Percentiles rank a stretch among this genome's conserved stretches.
Conservation (phyloP, 768 basidiomycete species). For the Daedaleopsis nitida region DNA sequence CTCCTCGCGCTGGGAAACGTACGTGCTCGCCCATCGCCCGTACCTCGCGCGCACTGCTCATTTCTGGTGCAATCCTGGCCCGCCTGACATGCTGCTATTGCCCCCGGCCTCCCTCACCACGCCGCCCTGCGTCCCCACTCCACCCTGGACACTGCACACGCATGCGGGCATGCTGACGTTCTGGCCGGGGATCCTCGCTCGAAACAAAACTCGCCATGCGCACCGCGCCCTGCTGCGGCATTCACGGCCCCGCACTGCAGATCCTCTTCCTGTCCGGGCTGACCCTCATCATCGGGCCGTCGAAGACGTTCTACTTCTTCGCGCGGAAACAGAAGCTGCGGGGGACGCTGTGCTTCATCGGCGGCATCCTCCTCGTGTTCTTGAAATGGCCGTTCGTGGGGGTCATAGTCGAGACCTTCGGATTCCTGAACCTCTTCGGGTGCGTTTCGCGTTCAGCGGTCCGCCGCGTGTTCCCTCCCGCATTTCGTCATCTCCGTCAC, state of each 20-base stretch:
- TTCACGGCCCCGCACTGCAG: slow-evolving; percentile 41
- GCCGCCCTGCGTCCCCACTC: neutral
- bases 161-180: neutral
- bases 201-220: neutral
- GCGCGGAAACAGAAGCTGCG: slow-evolving; percentile 93
- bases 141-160: neutral
- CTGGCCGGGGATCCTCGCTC: neutral
- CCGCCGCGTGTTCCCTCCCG: neutral
- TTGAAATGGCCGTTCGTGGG: slow-evolving; percentile 94
- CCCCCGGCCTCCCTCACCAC: neutral
- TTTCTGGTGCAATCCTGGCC: neutral
- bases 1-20: slow-evolving; percentile 97
- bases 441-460: slow-evolving; percentile 38
- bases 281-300: slow-evolving; percentile 94
- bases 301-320: slow-evolving; percentile 98
- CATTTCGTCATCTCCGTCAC: neutral
- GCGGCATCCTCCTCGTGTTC: slow-evolving; percentile 91
- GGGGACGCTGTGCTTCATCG: slow-evolving; percentile 85
- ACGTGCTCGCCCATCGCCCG: slow-evolving; percentile 29
- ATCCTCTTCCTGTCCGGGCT: slow-evolving; percentile 93
- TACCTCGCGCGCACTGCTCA: slow-evolving; percentile 8
- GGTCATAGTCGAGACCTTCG: slow-evolving; percentile 91
- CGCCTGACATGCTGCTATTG: neutral
- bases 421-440: slow-evolving; percentile 98
- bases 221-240: neutral